phyloP scores from a whole-genome alignment of 495 filamentous ascomycete genomes.

The Polyplosphaeria fusca region DNA sequence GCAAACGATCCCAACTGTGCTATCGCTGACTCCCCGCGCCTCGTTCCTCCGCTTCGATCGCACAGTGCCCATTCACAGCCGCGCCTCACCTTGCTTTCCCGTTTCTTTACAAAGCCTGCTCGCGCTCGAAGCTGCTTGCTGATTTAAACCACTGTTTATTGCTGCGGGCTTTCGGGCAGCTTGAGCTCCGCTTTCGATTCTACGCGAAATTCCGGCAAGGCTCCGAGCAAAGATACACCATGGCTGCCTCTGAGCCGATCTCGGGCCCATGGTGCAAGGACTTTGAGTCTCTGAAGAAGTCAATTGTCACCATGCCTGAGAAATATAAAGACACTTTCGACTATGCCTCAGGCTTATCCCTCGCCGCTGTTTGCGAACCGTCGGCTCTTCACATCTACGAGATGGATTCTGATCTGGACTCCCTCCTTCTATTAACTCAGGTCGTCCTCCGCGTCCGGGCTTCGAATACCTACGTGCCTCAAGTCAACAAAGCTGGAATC shows the following conservation, averaged over 20 bases:
- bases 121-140: too few species aligned
- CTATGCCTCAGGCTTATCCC: not conserved
- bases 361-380: not conserved
- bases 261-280: conserved; percentile 11
- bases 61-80: too few species aligned
- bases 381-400: conserved; percentile 22
- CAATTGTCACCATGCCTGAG: not conserved
- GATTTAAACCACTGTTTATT: too few species aligned
- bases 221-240: not conserved
- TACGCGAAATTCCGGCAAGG: too few species aligned
- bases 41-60: too few species aligned
- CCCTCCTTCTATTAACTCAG: conserved; percentile 14
- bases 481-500: not conserved
- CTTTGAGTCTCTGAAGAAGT: conserved; percentile 1
- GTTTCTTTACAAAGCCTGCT: too few species aligned
- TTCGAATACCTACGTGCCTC: not conserved
- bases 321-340: conserved; percentile 11
- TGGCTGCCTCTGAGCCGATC: conserved; percentile 1
- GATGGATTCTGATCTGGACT: conserved; percentile 16
- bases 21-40: too few species aligned
- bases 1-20: too few species aligned
- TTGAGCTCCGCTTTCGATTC: too few species aligned
- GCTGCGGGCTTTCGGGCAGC: too few species aligned
- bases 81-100: too few species aligned
- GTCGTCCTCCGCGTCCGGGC: conserved; percentile 9